phyloP scores from a whole-genome alignment of 441 rosid genomes.

The Melastoma candidum region DNA sequence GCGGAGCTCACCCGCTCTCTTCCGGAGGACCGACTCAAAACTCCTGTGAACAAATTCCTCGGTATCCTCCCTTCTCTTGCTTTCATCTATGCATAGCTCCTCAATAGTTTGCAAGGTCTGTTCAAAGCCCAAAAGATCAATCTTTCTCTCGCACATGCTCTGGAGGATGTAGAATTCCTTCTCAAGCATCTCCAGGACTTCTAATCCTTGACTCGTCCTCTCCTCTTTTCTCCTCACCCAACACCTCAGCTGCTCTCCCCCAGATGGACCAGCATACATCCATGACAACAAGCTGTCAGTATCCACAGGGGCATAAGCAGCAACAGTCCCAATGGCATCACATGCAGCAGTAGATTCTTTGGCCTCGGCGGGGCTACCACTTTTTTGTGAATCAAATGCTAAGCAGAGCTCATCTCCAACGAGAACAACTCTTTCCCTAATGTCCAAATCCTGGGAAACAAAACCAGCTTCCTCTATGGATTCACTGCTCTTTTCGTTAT shows the following conservation, averaged over 20 bases:
- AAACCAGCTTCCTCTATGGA: slow-evolving; percentile 32
- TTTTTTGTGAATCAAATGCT: slow-evolving; percentile 40
- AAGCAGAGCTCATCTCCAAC: slow-evolving; percentile 49
- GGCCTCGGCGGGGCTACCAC: slow-evolving; percentile 23
- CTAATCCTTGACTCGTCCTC: slow-evolving; percentile 59
- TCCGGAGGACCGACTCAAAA: slow-evolving; percentile 59
- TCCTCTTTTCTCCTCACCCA: slow-evolving; percentile 68
- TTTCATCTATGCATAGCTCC: slow-evolving; percentile 74
- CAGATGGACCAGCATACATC: slow-evolving; percentile 72
- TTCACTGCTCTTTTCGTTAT: slow-evolving; percentile 41
- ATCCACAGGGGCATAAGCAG: slow-evolving; percentile 26
- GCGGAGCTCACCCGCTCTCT: slow-evolving; percentile 52
- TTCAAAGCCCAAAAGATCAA: slow-evolving; percentile 66
- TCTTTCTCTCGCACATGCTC: slow-evolving; percentile 75
- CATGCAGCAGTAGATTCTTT: slow-evolving; percentile 19
- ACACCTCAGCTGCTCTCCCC: slow-evolving; percentile 51
- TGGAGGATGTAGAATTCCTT: slow-evolving; percentile 71
- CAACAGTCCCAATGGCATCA: slow-evolving; percentile 21
- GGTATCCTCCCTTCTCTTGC: slow-evolving; percentile 57
- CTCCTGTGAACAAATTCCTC: slow-evolving; percentile 39
- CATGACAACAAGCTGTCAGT: slow-evolving; percentile 60
- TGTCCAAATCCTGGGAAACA: slow-evolving; percentile 25
- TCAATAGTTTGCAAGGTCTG: slow-evolving; percentile 77
- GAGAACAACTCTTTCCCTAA: slow-evolving; percentile 55
- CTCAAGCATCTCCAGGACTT: slow-evolving; percentile 65